Base-by-base conservation (phyloP, 495 filamentous ascomycete genomes). In the Lasiosphaeriaceae sp. region DNA sequence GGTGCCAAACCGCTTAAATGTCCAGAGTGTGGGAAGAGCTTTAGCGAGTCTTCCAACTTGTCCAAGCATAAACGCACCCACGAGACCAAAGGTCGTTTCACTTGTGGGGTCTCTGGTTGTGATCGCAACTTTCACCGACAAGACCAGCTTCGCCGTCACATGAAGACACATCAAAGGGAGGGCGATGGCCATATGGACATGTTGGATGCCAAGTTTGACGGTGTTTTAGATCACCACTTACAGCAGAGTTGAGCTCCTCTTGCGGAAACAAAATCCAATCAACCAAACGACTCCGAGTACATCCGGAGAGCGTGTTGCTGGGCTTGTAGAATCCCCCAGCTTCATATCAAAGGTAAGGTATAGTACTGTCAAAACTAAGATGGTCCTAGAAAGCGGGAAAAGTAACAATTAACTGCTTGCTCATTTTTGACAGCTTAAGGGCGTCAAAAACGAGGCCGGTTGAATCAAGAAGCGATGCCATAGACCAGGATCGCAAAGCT, bases 41-140 rank as follows among this genome's bases (percentile, higher is more conserved):
- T 83, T 54, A 73, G 76, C 51, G 80, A 83, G 54, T 82, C 79
- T 11, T 83, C 76, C n/a, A 80, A 83, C 64, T 62, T 83, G 35
- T 76, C 78, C 56, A 80, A 83, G 52, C 75, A 80, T 50, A 72
- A 75, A 34, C 77, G 75, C 37, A 82, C 73, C 12, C 73, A 80
- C 55, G 78, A 80, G 34, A 66, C 77, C 60, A 69, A 74, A 50
- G 80, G 75, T n/a, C 67, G 71, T 12, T 78, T 79, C 58, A 68
- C 59, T 7, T 85, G 82, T 50, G 58, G 64, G 0, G 68, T 73
- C 19, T 60, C 66, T 9, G 75, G 74, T 23, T 86, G 83, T 50
- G 66, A 68, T 16, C 79, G 76, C 56, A 67, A 74, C n/a, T 86
- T 85, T 46, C 75, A 80, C 57, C 71, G 83, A 7, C 71, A 78